Base-by-base conservation (phyloP, 2,329 filamentous ascomycete genomes). In the Neofusicoccum sp. region DNA sequence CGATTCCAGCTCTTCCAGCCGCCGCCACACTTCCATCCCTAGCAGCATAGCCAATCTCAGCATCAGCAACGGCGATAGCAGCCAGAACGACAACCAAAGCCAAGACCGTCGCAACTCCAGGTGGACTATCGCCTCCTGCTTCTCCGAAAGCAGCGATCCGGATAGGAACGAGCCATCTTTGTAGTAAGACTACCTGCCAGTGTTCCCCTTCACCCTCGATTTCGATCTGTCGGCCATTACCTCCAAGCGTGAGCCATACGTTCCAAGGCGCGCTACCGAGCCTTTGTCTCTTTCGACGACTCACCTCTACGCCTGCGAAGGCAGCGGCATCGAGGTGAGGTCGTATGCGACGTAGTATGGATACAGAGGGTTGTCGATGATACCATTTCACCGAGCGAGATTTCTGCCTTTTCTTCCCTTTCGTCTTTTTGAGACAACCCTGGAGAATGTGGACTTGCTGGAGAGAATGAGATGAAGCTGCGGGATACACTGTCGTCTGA, bases 1-100 rank as follows among this genome's bases (percentile, higher is more conserved):
- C 8, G 37, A 67, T 1, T 66, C 67, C 61, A 64, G 61, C 37
- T 66, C 64, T 56, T 58, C 64, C 45, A 48, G 61, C 6, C 67
- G 64, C 28, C 45, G 43, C 1, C 31, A 58, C 36, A 65, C 67
- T 4, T 63, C 68, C 16, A 66, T 66, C 6, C 52, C 50, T 11
- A 61, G 41, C 11, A 39, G 56, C 41, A 48, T 66, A n/a, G 66
- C 62, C 56, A 43, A 62, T 58, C 33, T 44, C 9, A 66, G 66
- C 41, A 31, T 67, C 3, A 8, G n/a, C 34, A 39, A 37, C 34
- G 34, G 28, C 29, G 36, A 28, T 28, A 44, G 37, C 52, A 41
- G 47, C 14, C 29, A 28, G 9, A 28, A 16, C 2, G 22, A 43
- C 41, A 43, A 5, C 39, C 39, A 31, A 12, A 56, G 39, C 52